Evolutionary conservation across 768 basidiomycete species (phyloP).

Genomic region (Lactifluus rugatus): DNA sequence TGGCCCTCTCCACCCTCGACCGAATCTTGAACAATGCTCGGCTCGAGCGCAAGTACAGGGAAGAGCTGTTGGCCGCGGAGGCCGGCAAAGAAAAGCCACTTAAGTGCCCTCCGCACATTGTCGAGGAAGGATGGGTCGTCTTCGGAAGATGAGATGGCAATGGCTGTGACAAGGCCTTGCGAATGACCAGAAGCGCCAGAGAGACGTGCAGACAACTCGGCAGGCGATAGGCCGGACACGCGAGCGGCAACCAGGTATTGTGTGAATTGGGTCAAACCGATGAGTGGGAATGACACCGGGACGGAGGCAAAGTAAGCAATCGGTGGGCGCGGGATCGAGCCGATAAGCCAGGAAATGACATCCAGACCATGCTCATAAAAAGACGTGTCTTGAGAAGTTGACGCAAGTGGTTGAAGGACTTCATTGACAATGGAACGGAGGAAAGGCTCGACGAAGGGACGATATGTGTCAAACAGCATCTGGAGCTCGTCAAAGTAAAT

Average conservation of each 20-base stretch:
- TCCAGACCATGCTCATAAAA: no score
- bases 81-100: slow-evolving; percentile 92
- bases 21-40: slow-evolving; percentile 75
- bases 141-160: slow-evolving; percentile 71
- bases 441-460: slow-evolving; percentile 77
- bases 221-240: slow-evolving; percentile 65
- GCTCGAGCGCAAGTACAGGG: slow-evolving; percentile 84
- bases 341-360: no score
- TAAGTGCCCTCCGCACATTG: slow-evolving; percentile 77
- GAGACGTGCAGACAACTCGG: slow-evolving; percentile 64
- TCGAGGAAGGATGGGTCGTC: slow-evolving; percentile 66
- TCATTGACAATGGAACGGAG: no score
- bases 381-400: no score
- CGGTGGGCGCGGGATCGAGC: no score
- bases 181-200: slow-evolving; percentile 93
- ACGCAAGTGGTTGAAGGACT: no score
- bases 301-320: slow-evolving; percentile 93
- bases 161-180: slow-evolving; percentile 93
- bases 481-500: slow-evolving; percentile 97
- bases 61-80: slow-evolving; percentile 91
- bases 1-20: slow-evolving; percentile 58
- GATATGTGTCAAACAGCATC: slow-evolving; percentile 81
- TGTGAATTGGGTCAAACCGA: slow-evolving; percentile 89
- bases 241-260: slow-evolving; percentile 86
- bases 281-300: no score